Base-by-base conservation (phyloP, 148 eudicot genomes). In the Fagopyrum homotropicum region DNA sequence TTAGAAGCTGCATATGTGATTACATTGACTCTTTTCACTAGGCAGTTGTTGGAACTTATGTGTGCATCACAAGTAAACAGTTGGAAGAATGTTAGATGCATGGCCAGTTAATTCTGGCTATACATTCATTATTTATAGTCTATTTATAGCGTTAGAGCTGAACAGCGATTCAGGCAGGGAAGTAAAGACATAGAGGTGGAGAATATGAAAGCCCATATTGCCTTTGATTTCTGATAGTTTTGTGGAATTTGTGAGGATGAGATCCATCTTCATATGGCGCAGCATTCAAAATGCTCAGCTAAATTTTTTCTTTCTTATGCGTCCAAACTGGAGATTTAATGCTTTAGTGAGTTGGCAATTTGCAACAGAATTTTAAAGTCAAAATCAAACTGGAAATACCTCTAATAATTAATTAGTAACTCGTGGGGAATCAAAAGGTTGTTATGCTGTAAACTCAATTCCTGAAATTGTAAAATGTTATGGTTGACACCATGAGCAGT, bases 401-500 rank as follows among this genome's bases (percentile, higher is more conserved):
- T 35, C 14, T 63, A 4, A 10, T 1, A 11, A 4, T 63, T 35
- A 63, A 7, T 63, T 4, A 63, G 26, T 3, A 30, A 63, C 69
- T 63, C 69, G 12, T 30, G 69, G 69, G 69, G 10, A 16, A 63
- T 63, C 69, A 63, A 63, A 63, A 30, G 69, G 45, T 35, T 49
- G 52, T 49, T 30, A 60, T 29, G 40, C 1, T 9, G 16, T 63
- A 35, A 63, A 6, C 40, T 63, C 16, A 30, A 11, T 30, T 63
- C n/a, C n/a, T 63, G 17, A 46, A 43, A 35, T 63, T 9, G 4
- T 63, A 2, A 35, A 35, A 30, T 63, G 69, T 63, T 35, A 63
- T 45, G 57, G 22, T 63, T 60, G 44, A 63, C 69, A 1, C 29
- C n/a, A 4, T 30, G 6, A 4, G 9, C 69, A 63, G 29, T 63